phyloP scores from a whole-genome alignment of 495 filamentous ascomycete species.

The Hypoxylon trugodes region DNA sequence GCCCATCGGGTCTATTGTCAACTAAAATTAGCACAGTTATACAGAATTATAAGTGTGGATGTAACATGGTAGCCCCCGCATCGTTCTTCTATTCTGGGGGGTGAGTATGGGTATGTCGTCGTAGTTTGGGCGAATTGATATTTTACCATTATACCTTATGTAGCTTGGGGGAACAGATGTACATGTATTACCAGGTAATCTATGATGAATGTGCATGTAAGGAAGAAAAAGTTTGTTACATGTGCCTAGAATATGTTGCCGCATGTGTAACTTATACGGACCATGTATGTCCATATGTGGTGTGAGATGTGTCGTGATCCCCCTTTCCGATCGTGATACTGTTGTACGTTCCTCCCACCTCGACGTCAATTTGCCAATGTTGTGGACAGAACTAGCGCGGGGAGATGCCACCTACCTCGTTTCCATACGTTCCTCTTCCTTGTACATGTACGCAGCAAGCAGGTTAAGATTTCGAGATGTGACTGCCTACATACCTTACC shows the following conservation, averaged over 20 bases:
- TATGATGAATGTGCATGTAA: too few relatives aligned
- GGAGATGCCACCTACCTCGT: conserved; percentile 6
- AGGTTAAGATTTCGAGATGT: conserved; percentile 13
- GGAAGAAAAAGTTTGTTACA: too few relatives aligned
- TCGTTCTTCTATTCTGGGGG: too few relatives aligned
- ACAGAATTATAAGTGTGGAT: too few relatives aligned
- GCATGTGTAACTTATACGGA: background rate
- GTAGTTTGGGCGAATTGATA: too few relatives aligned
- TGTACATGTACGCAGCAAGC: background rate
- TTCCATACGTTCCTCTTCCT: background rate
- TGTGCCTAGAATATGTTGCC: too few relatives aligned
- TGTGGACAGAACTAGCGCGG: background rate
- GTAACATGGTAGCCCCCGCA: too few relatives aligned
- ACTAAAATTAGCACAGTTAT: conserved; percentile 31
- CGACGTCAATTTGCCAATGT: background rate
- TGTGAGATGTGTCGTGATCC: conserved; percentile 30
- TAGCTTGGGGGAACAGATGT: too few relatives aligned
- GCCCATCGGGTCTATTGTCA: background rate
- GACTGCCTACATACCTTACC: conserved; percentile 4
- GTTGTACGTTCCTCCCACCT: conserved; percentile 11
- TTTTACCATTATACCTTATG: too few relatives aligned
- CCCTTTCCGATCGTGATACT: conserved; percentile 20
- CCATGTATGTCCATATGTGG: conserved; percentile 12
- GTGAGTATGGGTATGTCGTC: too few relatives aligned
- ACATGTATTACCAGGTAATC: too few relatives aligned